Conservation (phyloP, 2,329 filamentous ascomycete species). For the Cercospora janseana region DNA sequence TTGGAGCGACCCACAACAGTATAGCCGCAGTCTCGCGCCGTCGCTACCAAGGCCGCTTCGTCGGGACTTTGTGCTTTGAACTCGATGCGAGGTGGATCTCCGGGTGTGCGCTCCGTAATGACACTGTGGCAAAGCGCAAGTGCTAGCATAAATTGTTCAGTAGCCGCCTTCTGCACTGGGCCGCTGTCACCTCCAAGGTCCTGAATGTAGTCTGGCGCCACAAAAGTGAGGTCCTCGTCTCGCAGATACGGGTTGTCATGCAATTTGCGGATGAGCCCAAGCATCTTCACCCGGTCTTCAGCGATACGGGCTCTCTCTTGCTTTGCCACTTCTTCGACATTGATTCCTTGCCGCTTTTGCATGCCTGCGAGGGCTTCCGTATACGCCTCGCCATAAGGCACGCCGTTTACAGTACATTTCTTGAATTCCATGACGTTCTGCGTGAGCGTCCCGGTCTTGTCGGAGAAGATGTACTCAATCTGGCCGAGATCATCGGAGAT, state of each 20-base stretch:
- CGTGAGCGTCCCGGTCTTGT: conserved; percentile 86
- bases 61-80: conserved; percentile 98
- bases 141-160: conserved; percentile 88
- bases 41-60: conserved; percentile 89
- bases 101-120: conserved; percentile 82
- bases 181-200: conserved; percentile 79
- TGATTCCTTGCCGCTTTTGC: conserved; percentile 84
- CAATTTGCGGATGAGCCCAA: conserved; percentile 69
- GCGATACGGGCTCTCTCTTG: conserved; percentile 75
- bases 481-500: conserved; percentile 97
- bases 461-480: conserved; percentile 98
- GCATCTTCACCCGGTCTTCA: conserved; percentile 68
- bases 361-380: conserved; percentile 96
- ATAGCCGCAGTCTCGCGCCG: conserved; percentile 92
- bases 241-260: conserved; percentile 89
- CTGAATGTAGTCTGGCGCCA: conserved; percentile 83
- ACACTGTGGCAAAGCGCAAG: conserved; percentile 96
- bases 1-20: conserved; percentile 78
- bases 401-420: conserved; percentile 94
- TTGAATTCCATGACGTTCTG: conserved; percentile 99
- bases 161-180: conserved; percentile 70
- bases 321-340: conserved; percentile 76
- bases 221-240: conserved; percentile 86
- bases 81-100: conserved; percentile 84
- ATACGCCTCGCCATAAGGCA: conserved; percentile 94